Evolutionary conservation across 1,284 basidiomycete species (phyloP), one percentile per base, ranked within the genome.

Genomic region (Anthracocystis setariae): DNA sequence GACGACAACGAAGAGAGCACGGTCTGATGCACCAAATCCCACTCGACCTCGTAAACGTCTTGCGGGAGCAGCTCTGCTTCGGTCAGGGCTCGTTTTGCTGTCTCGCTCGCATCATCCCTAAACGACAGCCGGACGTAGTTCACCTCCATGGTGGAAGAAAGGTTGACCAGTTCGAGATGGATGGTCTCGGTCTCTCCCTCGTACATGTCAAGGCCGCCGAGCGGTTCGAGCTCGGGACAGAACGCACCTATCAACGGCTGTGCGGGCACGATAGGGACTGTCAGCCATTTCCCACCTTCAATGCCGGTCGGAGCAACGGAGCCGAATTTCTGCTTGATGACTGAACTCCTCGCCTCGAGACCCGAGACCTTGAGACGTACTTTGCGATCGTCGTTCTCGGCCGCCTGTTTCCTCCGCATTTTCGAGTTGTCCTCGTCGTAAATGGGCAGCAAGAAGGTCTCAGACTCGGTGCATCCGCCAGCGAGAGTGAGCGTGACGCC

Each of bases 171-270:
- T 0, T 90, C 92, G 49, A 98, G 86, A 4, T 90, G 89, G 49
- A 98, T 89, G 0, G 85, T 88, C 1, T 91, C 90, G 91, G 85
- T 89, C 85, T 98, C 95, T 42, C 95, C 95, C 53, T 95, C 89
- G 79, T 93, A 95, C 51, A 98, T 85, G 90, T 95, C 94, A 25
- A 97, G 85, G 0, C 93, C 92, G 2, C 92, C 92, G 77, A 95
- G 92, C 0, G 54, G 58, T 0, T 90, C 92, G 17, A 96, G 85
- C 7, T 91, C 92, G n/a, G 90, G 91, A 80, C 92, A 87, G 65
- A 92, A 87, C 77, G 96, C 90, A 55, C 91, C 88, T 52, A 98
- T 84, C 29, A 93, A 83, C 4, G 95, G 95, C 78, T 94, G 92
- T 70, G 92, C 89, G 3, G 91, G 89, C 9, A 94, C 89, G 17